phyloP scores from a whole-genome alignment of 2,329 filamentous ascomycete species.

The Aspergillus unguis region DNA sequence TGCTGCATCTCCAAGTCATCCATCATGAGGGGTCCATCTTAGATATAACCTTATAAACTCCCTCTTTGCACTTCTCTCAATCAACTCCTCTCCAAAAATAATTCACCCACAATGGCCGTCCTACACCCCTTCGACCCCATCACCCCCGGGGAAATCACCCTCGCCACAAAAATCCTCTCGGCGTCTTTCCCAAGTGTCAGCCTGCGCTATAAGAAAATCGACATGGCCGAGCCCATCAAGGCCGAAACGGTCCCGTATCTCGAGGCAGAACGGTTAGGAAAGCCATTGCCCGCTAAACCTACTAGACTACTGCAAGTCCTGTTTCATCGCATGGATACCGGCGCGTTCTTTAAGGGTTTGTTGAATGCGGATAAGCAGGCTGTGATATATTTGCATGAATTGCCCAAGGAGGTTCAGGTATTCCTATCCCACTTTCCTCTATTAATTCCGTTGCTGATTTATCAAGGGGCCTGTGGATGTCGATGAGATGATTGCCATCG shows the following conservation, averaged over 20 bases:
- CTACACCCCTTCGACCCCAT: conserved; percentile 42
- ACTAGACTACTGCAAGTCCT: conserved; percentile 53
- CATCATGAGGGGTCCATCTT: no score
- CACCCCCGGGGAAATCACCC: conserved; percentile 38
- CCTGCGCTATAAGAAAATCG: conserved; percentile 62
- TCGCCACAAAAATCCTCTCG: conserved; percentile 39
- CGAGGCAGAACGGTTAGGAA: conserved; percentile 58
- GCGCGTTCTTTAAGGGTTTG: conserved; percentile 42
- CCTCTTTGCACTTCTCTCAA: background rate
- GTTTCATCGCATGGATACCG: conserved; percentile 41
- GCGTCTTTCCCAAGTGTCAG: conserved; percentile 34
- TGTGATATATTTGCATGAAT: conserved; percentile 39
- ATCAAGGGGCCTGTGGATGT: conserved; percentile 57
- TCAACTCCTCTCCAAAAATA: no score
- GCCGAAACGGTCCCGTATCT: conserved; percentile 57
- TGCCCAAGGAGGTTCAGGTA: conserved; percentile 48
- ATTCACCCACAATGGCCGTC: conserved; percentile 7
- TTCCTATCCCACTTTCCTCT: conserved; percentile 8
- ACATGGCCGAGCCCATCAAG: conserved; percentile 64
- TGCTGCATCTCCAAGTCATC: background rate
- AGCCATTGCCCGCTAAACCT: conserved; percentile 49
- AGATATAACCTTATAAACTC: no score
- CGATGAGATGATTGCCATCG: conserved; percentile 59
- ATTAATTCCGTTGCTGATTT: background rate
- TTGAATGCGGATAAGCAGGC: conserved; percentile 41